Evolutionary conservation across 441 rosid species (phyloP).

Genomic region (Dalechampia spathulata): DNA sequence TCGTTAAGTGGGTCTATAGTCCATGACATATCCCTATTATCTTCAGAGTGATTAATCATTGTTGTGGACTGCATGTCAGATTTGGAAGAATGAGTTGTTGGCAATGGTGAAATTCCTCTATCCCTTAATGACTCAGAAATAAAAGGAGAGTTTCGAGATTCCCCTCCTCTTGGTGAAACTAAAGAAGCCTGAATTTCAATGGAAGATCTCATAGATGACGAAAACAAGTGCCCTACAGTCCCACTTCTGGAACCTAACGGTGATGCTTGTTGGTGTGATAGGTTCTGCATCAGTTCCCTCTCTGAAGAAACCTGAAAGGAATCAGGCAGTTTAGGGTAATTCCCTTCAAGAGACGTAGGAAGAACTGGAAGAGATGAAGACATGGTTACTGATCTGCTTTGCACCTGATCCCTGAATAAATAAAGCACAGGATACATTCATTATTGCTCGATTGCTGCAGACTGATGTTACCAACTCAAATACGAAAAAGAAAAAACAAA

Average conservation of each 20-base stretch:
- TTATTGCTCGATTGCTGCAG: too few relatives aligned
- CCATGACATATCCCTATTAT: conserved; percentile 47
- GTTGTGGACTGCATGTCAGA: conserved; percentile 29
- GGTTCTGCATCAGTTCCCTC: conserved; percentile 37
- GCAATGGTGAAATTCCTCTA: conserved; percentile 17
- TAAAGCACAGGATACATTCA: conserved; percentile 10
- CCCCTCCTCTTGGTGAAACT: conserved; percentile 30
- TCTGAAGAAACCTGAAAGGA: conserved; percentile 42
- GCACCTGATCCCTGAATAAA: conserved; percentile 14
- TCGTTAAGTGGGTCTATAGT: conserved; percentile 39
- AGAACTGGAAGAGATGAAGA: conserved; percentile 42
- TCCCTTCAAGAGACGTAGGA: conserved; percentile 26
- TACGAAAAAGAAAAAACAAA: too few relatives aligned
- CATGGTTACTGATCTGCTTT: conserved; percentile 24
- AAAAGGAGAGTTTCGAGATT: conserved; percentile 32
- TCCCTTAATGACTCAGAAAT: conserved; percentile 35
- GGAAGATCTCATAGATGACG: conserved; percentile 29
- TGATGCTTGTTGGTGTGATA: conserved; percentile 26
- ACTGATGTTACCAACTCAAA: too few relatives aligned
- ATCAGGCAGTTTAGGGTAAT: conserved; percentile 29
- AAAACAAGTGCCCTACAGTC: conserved; percentile 29
- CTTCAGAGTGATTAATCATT: conserved; percentile 27
- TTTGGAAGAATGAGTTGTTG: conserved; percentile 20
- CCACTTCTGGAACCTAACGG: conserved; percentile 25
- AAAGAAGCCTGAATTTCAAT: conserved; percentile 30